Evolutionary conservation across 1,284 basidiomycete genomes (phyloP).

Genomic region (Trichosporon faecale): DNA sequence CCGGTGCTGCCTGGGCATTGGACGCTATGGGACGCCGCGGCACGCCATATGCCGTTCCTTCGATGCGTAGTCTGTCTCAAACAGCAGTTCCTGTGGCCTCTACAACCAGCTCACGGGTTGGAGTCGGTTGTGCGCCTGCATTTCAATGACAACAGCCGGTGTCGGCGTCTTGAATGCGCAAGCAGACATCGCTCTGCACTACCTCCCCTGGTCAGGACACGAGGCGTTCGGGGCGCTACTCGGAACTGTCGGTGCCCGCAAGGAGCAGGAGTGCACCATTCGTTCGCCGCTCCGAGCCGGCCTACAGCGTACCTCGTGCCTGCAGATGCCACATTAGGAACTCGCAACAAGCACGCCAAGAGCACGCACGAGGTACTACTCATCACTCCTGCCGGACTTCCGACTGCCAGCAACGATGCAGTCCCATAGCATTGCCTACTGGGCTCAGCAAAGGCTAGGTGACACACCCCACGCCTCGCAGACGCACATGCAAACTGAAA

Average conservation of each 20-base stretch:
- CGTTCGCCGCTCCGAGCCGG: background rate
- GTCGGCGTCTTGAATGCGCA: background rate
- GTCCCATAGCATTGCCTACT: no score
- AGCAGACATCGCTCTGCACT: background rate
- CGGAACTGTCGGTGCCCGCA: no score
- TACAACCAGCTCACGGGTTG: background rate
- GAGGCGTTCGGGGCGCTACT: background rate
- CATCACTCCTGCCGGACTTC: no score
- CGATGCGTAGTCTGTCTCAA: background rate
- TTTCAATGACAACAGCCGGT: background rate
- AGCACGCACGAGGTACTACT: no score
- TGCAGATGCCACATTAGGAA: no score
- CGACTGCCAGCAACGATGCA: no score
- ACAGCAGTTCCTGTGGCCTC: background rate
- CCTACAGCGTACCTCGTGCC: background rate
- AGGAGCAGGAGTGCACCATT: background rate
- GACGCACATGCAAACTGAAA: background rate
- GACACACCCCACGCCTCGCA: no score
- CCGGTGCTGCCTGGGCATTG: background rate
- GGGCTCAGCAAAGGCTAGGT: no score
- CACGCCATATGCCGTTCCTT: background rate
- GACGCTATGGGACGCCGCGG: background rate
- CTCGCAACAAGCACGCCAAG: no score
- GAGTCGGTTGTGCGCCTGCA: background rate
- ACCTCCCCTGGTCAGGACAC: background rate